A percentile compares a stretch with the other conserved stretches of the same genome.
Conservation (phyloP, 305 asterid genomes). For the Plantago coronopus region DNA sequence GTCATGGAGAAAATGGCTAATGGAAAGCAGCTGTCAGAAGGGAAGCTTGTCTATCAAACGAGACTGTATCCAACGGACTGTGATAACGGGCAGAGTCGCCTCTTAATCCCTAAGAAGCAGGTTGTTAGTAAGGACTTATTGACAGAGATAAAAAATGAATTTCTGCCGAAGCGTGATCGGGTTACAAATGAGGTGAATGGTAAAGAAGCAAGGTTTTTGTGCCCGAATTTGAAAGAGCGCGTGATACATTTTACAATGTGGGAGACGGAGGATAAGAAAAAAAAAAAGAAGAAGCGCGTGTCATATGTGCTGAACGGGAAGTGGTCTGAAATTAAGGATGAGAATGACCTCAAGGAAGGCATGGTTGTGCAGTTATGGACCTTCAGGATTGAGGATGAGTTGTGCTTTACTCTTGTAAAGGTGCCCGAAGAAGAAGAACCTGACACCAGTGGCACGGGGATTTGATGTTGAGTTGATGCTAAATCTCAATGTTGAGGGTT, state of each 20-base stretch:
- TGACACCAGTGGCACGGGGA: too few species aligned
- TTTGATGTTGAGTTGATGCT: too few species aligned
- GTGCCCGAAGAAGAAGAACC: not conserved
- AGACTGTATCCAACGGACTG: not conserved
- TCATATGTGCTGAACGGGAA: not conserved
- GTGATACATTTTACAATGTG: not conserved
- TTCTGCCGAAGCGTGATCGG: not conserved
- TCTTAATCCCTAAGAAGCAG: not conserved
- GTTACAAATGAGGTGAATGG: not conserved
- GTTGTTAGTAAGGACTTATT: not conserved
- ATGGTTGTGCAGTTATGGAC: constrained; percentile 2
- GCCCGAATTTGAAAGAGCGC: not conserved
- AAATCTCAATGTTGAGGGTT: too few species aligned
- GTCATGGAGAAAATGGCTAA: too few species aligned
- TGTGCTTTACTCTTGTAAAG: constrained; percentile 1
- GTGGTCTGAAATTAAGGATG: not conserved
- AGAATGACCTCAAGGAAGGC: not conserved
- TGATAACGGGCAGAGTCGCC: not conserved
- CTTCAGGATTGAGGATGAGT: not conserved
- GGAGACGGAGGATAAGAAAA: not conserved
- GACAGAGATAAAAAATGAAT: not conserved
- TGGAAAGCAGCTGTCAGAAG: too few species aligned
- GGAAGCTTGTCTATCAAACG: not conserved
- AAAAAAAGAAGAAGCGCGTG: not conserved
- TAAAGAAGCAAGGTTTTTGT: not conserved